Evolutionary conservation across 331 rosid species (phyloP), one percentile per base, ranked within the genome.

Genomic region (Prunus yedoensis): DNA sequence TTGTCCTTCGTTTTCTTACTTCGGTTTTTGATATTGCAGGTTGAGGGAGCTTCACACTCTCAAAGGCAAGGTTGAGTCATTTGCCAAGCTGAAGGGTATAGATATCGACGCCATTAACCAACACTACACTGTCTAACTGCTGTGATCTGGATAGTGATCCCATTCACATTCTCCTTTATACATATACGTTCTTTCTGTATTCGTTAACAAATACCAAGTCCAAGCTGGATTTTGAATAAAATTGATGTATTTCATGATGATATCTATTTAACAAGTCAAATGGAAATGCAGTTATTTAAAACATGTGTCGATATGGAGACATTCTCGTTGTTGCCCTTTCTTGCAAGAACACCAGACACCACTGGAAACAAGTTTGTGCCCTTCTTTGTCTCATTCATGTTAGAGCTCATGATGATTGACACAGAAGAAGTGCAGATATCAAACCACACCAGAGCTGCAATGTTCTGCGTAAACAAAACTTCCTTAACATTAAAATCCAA

Each of bases 41-140:
- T 32, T 91, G 88, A 85, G 97, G 79, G 97, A 89, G 85, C 92
- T 91, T 79, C 90, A 88, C 87, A 91, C 97, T 52, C 82, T 86
- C 35, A 91, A 91, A 76, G 93, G 89, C 14, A 89, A 56, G 74
- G 97, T 89, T 70, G 97, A 91, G 76, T 88, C 93, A 20, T 83
- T 85, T 67, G 95, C 90, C 68, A 91, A 79, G 84, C 86, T 88
- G 38, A 82, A 78, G 84, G 97, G 97, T 62, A 59, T 88, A 73
- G 91, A 91, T 52, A 74, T 91, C 30, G 94, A 91, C 21, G 79
- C 84, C 61, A 79, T 89, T 59, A 88, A 89, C 49, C 87, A 87
- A 15, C 90, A 91, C 85, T 88, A 91, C 85, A 89, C 91, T 61
- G 83, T 91, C 71, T 91, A 77, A 63, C 21, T 64, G 6, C 16